Conservation (phyloP, 768 basidiomycete species). For the Paxillus ammoniavirescens region DNA sequence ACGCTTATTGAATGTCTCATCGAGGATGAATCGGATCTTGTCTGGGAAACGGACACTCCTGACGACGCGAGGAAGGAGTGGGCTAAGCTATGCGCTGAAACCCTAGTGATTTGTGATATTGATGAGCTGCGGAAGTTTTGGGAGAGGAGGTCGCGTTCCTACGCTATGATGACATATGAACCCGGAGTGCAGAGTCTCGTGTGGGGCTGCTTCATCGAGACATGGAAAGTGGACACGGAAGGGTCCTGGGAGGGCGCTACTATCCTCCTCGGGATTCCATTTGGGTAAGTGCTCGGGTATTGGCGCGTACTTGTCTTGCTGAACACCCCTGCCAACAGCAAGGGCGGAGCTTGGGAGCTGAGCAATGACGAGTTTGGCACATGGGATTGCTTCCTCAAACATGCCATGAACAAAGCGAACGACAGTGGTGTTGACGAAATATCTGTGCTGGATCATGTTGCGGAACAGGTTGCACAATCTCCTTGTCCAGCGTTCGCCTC, state of each 20-base stretch:
- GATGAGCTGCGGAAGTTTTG: slow-evolving; percentile 55
- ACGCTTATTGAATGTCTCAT: slow-evolving; percentile 49
- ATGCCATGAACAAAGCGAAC: slow-evolving; percentile 52
- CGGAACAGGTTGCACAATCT: slow-evolving; percentile 42
- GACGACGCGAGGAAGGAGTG: slow-evolving; percentile 53
- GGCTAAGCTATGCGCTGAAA: slow-evolving; percentile 59
- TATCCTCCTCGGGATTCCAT: slow-evolving; percentile 57
- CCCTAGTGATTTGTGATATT: slow-evolving; percentile 45
- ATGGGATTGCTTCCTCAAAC: slow-evolving; percentile 61
- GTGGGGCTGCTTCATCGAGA: slow-evolving; percentile 57
- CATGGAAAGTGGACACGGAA: slow-evolving; percentile 49
- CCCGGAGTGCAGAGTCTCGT: slow-evolving; percentile 44
- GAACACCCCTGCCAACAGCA: slow-evolving; percentile 24
- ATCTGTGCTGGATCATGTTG: slow-evolving; percentile 56
- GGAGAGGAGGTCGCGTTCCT: slow-evolving; percentile 27
- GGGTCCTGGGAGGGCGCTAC: slow-evolving; percentile 55
- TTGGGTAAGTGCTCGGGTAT: slow-evolving; percentile 45
- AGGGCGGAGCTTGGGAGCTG: slow-evolving; percentile 50
- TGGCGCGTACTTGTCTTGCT: slow-evolving; percentile 3
- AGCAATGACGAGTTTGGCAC: slow-evolving; percentile 48
- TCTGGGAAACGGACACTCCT: slow-evolving; percentile 40
- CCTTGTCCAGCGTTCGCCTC: slow-evolving; percentile 39
- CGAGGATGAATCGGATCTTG: slow-evolving; percentile 44
- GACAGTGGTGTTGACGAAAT: slow-evolving; percentile 58
- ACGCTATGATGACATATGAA: slow-evolving; percentile 32